A percentile compares a stretch with the other conserved stretches of the same genome.
Evolutionary conservation across 176 grass and related monocot species (phyloP).

Genomic region (Puccinellia tenuiflora): DNA sequence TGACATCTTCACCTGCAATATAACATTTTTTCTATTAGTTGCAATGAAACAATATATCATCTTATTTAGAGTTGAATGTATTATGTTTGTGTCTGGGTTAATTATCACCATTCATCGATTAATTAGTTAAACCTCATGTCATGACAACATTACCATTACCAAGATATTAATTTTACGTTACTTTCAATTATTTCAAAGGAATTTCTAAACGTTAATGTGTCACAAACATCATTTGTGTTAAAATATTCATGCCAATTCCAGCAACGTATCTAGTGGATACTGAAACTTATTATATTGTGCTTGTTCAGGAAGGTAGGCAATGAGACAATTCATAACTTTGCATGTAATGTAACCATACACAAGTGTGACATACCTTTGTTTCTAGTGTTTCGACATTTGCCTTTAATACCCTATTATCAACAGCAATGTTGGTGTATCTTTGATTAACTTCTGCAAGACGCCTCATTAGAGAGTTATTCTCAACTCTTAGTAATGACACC

Average conservation of each 20-base stretch:
- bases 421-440: slow-evolving; percentile 38
- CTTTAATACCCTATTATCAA: slow-evolving; percentile 57
- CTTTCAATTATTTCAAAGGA: too few relatives aligned
- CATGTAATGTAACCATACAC: not conserved
- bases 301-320: not conserved
- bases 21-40: not conserved
- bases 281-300: not conserved
- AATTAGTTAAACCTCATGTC: not conserved
- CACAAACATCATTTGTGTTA: not conserved
- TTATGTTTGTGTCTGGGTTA: not conserved
- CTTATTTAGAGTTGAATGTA: not conserved
- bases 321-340: not conserved
- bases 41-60: not conserved
- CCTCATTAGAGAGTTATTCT: slow-evolving; percentile 59
- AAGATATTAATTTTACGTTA: too few relatives aligned
- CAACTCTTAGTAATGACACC: slow-evolving; percentile 50
- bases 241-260: not conserved
- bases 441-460: slow-evolving; percentile 46
- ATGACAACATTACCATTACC: not conserved
- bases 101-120: not conserved
- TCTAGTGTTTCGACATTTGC: slow-evolving; percentile 56
- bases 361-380: slow-evolving; percentile 44
- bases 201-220: not conserved
- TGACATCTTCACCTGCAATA: slow-evolving; percentile 65
- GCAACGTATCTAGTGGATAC: not conserved